phyloP scores from a whole-genome alignment of 768 basidiomycete species.

The Pleurotus tuber-regium region DNA sequence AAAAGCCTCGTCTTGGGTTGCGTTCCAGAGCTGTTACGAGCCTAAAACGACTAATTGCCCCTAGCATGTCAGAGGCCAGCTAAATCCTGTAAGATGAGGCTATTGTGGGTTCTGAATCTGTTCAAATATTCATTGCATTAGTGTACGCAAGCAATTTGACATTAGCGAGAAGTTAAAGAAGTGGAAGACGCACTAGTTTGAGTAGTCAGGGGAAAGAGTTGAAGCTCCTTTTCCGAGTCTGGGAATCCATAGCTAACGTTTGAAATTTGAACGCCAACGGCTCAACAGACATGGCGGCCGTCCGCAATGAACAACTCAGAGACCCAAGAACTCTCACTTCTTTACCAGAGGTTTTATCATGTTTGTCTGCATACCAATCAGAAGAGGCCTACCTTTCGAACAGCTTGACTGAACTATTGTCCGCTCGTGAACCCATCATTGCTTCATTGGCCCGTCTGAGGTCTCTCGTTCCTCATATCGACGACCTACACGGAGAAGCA shows the following conservation, averaged over 20 bases:
- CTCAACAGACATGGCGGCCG: not conserved
- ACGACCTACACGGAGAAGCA: constrained; percentile 61
- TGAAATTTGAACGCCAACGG: not conserved
- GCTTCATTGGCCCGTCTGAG: constrained; percentile 61
- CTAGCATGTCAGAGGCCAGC: no score
- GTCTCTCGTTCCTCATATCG: constrained; percentile 57
- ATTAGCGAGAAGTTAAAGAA: no score
- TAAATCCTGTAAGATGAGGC: no score
- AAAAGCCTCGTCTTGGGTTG: not conserved
- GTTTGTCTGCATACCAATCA: constrained; percentile 70
- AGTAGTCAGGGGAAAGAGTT: no score
- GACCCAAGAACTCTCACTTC: constrained; percentile 52
- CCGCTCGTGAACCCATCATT: constrained; percentile 63
- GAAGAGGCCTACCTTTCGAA: constrained; percentile 76
- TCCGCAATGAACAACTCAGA: not conserved
- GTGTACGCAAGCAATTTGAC: no score
- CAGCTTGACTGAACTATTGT: constrained; percentile 68
- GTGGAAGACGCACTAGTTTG: no score
- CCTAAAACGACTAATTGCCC: not conserved
- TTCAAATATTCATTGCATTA: no score
- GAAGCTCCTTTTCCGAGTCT: no score
- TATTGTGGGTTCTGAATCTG: no score
- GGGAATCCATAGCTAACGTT: not conserved
- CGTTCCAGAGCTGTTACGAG: not conserved
- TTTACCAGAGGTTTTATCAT: constrained; percentile 69